Evolutionary conservation across 306 rosid genomes (phyloP).

Genomic region (Cicer cuneatum): DNA sequence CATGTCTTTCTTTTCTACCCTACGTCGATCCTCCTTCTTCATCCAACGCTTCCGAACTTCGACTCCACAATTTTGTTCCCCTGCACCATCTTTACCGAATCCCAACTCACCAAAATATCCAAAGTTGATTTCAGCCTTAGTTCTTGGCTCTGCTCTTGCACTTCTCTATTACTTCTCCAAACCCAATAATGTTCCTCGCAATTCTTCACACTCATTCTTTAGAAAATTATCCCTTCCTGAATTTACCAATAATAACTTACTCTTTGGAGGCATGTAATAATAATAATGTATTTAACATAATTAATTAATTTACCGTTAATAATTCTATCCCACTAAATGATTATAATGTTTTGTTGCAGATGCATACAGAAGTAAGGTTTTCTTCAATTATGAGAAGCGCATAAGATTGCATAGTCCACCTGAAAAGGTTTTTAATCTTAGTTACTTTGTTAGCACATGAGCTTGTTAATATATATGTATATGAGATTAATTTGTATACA

Average conservation of each 20-base stretch:
- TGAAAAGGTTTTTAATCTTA: conserved; percentile 64
- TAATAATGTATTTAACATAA: conserved; percentile 15
- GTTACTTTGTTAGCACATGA: background rate
- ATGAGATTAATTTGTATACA: no score
- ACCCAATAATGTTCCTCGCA: background rate
- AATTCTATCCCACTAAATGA: background rate
- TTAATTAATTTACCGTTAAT: background rate
- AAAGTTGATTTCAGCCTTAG: conserved; percentile 58
- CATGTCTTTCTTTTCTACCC: conserved; percentile 51
- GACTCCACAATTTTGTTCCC: conserved; percentile 33
- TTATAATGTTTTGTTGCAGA: conserved; percentile 55
- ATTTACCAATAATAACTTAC: conserved; percentile 30
- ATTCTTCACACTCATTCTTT: background rate
- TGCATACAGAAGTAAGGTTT: conserved; percentile 76
- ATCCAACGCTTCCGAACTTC: conserved; percentile 43
- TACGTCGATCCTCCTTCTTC: conserved; percentile 50
- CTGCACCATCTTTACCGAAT: conserved; percentile 33
- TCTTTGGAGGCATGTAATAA: conserved; percentile 61
- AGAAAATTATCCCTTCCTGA: conserved; percentile 62
- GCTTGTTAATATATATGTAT: background rate
- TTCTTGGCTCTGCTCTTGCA: conserved; percentile 57
- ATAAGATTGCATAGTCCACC: conserved; percentile 82
- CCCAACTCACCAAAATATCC: conserved; percentile 21
- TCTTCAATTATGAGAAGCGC: conserved; percentile 95
- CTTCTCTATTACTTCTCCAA: conserved; percentile 53